Evolutionary conservation across 1,284 basidiomycete species (phyloP).

Genomic region (Clitocybe nebularis): DNA sequence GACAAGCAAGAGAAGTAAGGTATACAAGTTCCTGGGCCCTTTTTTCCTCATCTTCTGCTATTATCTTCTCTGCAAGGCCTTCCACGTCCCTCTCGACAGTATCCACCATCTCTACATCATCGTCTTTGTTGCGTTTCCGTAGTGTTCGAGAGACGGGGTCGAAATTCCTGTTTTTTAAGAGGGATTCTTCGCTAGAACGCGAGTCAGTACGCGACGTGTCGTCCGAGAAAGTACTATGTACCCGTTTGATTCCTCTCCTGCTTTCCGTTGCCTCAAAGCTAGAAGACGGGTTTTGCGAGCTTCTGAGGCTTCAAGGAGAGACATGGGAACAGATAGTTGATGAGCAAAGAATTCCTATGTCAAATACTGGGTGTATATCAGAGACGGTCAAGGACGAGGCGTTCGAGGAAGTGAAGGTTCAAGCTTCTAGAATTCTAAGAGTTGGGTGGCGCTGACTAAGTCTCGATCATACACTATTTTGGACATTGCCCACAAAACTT

Average conservation of each 20-base stretch:
- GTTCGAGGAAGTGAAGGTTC: too few relatives aligned
- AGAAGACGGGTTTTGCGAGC: slow-evolving; percentile 83
- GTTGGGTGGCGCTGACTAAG: slow-evolving; percentile 1
- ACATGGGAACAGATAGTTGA: too few relatives aligned
- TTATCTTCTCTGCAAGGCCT: slow-evolving; percentile 81
- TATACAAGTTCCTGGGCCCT: slow-evolving; percentile 82
- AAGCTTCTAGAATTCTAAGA: too few relatives aligned
- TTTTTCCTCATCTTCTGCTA: slow-evolving; percentile 81
- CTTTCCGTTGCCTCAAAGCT: slow-evolving; percentile 78
- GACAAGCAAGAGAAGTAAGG: neutral
- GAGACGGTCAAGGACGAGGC: too few relatives aligned
- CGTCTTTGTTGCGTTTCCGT: slow-evolving; percentile 54
- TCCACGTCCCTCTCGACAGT: slow-evolving; percentile 87
- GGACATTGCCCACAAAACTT: too few relatives aligned
- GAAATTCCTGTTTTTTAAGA: slow-evolving; percentile 80
- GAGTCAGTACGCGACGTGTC: neutral
- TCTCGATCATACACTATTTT: neutral
- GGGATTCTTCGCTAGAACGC: slow-evolving; percentile 33
- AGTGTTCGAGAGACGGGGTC: slow-evolving; percentile 80
- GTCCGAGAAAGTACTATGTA: slow-evolving; percentile 23
- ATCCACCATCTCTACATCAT: slow-evolving; percentile 63
- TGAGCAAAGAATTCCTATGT: too few relatives aligned
- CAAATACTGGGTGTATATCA: too few relatives aligned
- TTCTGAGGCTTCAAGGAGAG: slow-evolving; percentile 79
- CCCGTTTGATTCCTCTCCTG: slow-evolving; percentile 47